Evolutionary conservation across 495 filamentous ascomycete species (phyloP).

Genomic region (Talaromyces proteolyticus): DNA sequence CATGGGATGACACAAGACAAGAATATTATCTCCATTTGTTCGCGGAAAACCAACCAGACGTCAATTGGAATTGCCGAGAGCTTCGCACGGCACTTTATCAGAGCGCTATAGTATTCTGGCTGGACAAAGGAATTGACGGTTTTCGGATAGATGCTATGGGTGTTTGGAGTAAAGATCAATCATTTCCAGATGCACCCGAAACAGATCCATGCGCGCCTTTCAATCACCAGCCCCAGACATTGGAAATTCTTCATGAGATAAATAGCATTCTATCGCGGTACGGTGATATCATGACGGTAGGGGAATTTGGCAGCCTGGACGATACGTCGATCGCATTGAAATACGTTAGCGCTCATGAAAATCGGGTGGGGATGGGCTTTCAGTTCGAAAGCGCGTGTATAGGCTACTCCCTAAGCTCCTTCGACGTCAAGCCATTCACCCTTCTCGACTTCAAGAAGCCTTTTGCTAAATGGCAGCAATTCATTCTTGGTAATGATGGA

Average conservation of each 20-base stretch:
- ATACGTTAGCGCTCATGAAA: conserved; percentile 35
- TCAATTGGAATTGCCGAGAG: conserved; percentile 40
- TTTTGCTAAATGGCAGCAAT: conserved; percentile 31
- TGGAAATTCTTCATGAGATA: conserved; percentile 53
- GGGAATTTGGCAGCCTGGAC: conserved; percentile 50
- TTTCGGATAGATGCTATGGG: conserved; percentile 45
- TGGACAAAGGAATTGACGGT: conserved; percentile 35
- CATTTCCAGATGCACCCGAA: conserved; percentile 33
- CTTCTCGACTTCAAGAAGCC: no score
- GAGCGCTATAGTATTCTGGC: conserved; percentile 38
- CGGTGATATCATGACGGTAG: conserved; percentile 46
- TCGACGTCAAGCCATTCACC: no score
- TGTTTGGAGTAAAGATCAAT: conserved; percentile 28
- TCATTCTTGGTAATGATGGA: conserved; percentile 19
- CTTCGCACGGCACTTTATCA: conserved; percentile 35
- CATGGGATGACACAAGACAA: conserved; percentile 34
- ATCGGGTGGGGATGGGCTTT: conserved; percentile 47
- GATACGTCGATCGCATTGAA: conserved; percentile 41
- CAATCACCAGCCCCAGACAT: conserved; percentile 51
- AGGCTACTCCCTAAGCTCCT: no score
- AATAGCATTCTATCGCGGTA: conserved; percentile 48
- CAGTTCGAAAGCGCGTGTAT: conserved; percentile 56
- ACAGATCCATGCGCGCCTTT: no score
- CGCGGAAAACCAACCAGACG: conserved; percentile 38
- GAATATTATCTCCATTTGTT: conserved; percentile 44